phyloP scores from a whole-genome alignment of 2,329 filamentous ascomycete genomes.

The Alternaria hordeiaustralica region DNA sequence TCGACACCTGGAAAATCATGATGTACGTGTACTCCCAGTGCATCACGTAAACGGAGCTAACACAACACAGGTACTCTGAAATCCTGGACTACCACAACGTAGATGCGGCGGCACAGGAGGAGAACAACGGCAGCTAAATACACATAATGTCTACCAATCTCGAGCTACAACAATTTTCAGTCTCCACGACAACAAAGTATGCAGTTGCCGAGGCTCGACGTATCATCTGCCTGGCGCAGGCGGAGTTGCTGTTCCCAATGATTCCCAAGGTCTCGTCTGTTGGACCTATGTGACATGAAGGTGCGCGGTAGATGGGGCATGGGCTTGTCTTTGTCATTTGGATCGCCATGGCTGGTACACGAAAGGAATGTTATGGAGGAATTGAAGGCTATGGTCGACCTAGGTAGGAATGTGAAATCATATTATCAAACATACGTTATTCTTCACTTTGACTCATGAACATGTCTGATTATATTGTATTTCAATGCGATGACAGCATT shows the following conservation, averaged over 20 bases:
- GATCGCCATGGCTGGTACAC: constrained; percentile 19
- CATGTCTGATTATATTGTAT: background rate
- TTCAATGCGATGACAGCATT: background rate
- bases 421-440: constrained; percentile 11
- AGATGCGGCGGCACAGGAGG: constrained; percentile 64
- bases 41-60: constrained; percentile 16
- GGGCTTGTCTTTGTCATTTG: constrained; percentile 18
- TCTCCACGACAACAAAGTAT: constrained; percentile 15
- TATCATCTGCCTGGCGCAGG: constrained; percentile 22
- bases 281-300: constrained; percentile 15
- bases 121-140: constrained; percentile 45
- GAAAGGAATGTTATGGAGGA: constrained; percentile 10
- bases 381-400: constrained; percentile 9
- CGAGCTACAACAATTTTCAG: constrained; percentile 18
- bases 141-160: constrained; percentile 1
- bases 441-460: constrained; percentile 1
- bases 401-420: constrained; percentile 23
- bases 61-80: constrained; percentile 82
- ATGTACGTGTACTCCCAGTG: constrained; percentile 66
- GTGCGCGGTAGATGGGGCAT: constrained; percentile 24
- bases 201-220: constrained; percentile 16
- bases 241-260: constrained; percentile 19
- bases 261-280: constrained; percentile 26
- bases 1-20: constrained; percentile 99
- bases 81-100: constrained; percentile 99